Conservation (phyloP, 768 basidiomycete genomes). For the Piloderma croceum region DNA sequence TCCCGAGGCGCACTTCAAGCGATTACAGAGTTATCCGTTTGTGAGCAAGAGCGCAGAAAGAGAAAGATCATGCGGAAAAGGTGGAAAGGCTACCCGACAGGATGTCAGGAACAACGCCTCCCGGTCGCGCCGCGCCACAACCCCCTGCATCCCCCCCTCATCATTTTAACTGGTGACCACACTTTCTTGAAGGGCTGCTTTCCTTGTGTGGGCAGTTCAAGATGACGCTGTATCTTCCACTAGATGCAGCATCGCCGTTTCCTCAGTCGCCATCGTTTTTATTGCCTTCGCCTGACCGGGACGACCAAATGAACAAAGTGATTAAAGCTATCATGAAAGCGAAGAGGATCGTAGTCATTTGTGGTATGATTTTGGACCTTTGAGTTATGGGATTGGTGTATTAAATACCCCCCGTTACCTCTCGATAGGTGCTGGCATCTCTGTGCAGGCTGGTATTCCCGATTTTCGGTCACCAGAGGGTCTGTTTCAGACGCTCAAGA, state of each 20-base stretch:
- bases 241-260: slow-evolving; percentile 41
- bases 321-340: slow-evolving; percentile 72
- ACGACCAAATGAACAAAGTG: slow-evolving; percentile 45
- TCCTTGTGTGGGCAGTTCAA: too few species aligned
- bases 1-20: too few species aligned
- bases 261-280: slow-evolving; percentile 57
- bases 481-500: slow-evolving; percentile 71
- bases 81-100: too few species aligned
- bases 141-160: too few species aligned
- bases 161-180: too few species aligned
- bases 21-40: too few species aligned
- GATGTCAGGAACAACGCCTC: too few species aligned
- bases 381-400: slow-evolving; percentile 5
- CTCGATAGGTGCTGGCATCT: slow-evolving; percentile 75
- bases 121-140: too few species aligned
- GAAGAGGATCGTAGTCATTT: slow-evolving; percentile 78
- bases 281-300: slow-evolving; percentile 38
- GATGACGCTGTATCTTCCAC: slow-evolving; percentile 67
- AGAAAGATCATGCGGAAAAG: too few species aligned
- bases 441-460: slow-evolving; percentile 82
- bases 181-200: too few species aligned
- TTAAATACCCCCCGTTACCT: slow-evolving; percentile 1
- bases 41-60: too few species aligned
- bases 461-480: slow-evolving; percentile 84
- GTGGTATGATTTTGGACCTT: slow-evolving; percentile 52